These are phyloP conservation scores for Thielaviopsis populi DNA, from an alignment of 2,329 filamentous ascomycete species.

Conservation along the genomic window DNA sequence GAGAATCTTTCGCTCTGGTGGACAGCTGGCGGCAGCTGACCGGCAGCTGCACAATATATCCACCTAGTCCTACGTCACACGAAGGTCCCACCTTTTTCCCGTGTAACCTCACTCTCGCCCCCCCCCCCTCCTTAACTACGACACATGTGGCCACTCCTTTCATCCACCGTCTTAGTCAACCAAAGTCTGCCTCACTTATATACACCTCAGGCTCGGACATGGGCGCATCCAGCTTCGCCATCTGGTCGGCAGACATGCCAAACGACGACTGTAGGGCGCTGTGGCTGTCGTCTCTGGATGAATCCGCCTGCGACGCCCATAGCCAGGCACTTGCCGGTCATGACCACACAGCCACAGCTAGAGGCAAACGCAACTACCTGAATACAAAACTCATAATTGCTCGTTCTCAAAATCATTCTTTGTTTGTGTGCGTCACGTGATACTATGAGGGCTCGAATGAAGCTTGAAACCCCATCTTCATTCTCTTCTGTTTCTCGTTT, in stretches of 20 bases:
- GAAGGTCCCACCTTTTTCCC: not conserved
- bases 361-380: slow-evolving; percentile 29
- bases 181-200: slow-evolving; percentile 40
- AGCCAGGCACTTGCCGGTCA: slow-evolving; percentile 39
- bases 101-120: not conserved
- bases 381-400: too few species aligned
- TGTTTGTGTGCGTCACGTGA: too few species aligned
- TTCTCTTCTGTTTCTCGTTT: too few species aligned
- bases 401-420: too few species aligned
- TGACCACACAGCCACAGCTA: slow-evolving; percentile 31
- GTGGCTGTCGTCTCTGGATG: slow-evolving; percentile 45
- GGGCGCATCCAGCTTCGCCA: slow-evolving; percentile 25
- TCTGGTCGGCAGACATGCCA: slow-evolving; percentile 45
- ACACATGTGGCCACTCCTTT: slow-evolving; percentile 29
- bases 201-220: slow-evolving; percentile 32
- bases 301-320: slow-evolving; percentile 47
- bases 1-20: too few species aligned
- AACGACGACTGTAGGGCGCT: slow-evolving; percentile 36
- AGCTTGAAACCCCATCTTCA: too few species aligned
- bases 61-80: not conserved
- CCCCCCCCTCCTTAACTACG: slow-evolving; percentile 3
- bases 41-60: too few species aligned
- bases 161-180: slow-evolving; percentile 27
- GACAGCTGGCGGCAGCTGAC: too few species aligned
- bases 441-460: too few species aligned